phyloP scores from a whole-genome alignment of 108 stramenopile species.

The Mayamaea pseudoterrestris region DNA sequence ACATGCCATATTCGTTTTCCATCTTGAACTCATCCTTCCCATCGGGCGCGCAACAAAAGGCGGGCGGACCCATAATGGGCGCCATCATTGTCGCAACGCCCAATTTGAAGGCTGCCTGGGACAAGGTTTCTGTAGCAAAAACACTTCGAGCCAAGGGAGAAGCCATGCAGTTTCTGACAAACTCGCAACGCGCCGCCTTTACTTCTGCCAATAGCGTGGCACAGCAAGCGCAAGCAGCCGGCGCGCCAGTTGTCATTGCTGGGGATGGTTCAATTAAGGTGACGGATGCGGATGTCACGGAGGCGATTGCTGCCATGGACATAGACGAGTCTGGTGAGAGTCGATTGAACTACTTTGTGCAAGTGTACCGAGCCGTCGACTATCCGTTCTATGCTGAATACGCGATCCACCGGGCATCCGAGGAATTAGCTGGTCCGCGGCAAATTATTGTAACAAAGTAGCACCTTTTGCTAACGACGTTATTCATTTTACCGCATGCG shows the following conservation, averaged over 20 bases:
- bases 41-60: conserved; percentile 16
- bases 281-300: conserved; percentile 46
- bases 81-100: conserved; percentile 73
- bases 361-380: conserved; percentile 74
- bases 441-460: conserved; percentile 78
- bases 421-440: conserved; percentile 58
- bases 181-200: conserved; percentile 44
- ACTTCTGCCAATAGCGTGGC: conserved; percentile 52
- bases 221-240: conserved; percentile 39
- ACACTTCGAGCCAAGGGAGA: conserved; percentile 65
- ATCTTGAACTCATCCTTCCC: conserved; percentile 21
- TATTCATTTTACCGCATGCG: no score
- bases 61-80: conserved; percentile 65
- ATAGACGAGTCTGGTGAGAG: conserved; percentile 53
- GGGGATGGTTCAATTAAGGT: conserved; percentile 40
- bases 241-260: conserved; percentile 54
- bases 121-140: conserved; percentile 41
- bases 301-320: conserved; percentile 65
- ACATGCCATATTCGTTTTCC: conserved; percentile 54
- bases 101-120: conserved; percentile 40
- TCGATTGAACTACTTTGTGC: conserved; percentile 65
- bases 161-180: conserved; percentile 61
- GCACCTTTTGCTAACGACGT: no score
- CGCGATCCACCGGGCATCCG: conserved; percentile 62
- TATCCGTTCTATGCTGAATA: conserved; percentile 77